Base-by-base conservation (phyloP, 768 basidiomycete species). In the Leucogyrophana mollusca region DNA sequence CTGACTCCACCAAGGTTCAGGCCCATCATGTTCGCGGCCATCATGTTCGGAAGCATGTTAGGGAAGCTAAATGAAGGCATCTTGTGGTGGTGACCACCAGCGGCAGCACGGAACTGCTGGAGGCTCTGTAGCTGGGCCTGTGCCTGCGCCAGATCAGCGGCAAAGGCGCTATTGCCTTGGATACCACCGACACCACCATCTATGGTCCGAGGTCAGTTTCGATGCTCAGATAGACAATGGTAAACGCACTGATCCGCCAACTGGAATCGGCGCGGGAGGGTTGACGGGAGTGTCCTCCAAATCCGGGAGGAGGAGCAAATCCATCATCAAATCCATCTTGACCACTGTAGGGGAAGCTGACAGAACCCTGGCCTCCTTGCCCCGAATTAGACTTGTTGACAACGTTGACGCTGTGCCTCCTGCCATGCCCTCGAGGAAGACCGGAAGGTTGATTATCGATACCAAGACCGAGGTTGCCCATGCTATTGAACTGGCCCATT, bases 21-120 rank as follows among this genome's bases (percentile, higher is more conserved):
- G 16, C 92, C 90, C 90, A 93, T 91, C 85, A 90, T 94, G 57
- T 90, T 96, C 14, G 92, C 94, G 3, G 92, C 94, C 87, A 94
- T 90, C 82, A 95, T 87, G 60, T 94, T 94, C 4, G 94, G 94
- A 11, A 96, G 74, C 92, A 96, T 96, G 64, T 96, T 96, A 4
- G 94, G 94, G 74, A 97, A 94, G 62, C 90, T 92, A 72, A 96
- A 97, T 3, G 94, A 97, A 8, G 90, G 81, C 91, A 96, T 93
- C 74, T 95, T 95, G 64, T 91, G 85, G 64, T 95, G 93, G 57
- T 95, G 94, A 9, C 92, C 93, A 36, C 90, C 91, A 16, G 90
- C 86, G 4, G 93, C 93, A 23, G 93, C 94, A 57, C 94, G 87
- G 77, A 98, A 99, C 57, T 96, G 93, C 59, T 95, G 93, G 44